These are phyloP conservation scores for Stromatinia cepivora DNA, from an alignment of 2,329 filamentous ascomycete species.

Conservation along the genomic window DNA sequence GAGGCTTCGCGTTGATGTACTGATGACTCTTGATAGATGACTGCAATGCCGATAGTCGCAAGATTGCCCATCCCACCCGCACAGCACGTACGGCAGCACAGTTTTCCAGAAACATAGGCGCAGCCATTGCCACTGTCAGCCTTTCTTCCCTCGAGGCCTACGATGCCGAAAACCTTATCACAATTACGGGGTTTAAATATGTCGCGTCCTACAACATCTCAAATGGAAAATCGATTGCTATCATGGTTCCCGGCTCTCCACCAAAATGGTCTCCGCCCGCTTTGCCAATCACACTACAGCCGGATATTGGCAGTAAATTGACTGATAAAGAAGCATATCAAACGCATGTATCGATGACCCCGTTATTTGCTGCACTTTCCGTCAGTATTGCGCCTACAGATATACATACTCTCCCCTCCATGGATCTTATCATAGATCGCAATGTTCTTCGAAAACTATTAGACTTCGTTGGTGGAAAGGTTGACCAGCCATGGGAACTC, in stretches of 20 bases:
- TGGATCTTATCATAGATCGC: conserved; percentile 39
- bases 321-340: conserved; percentile 40
- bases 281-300: conserved; percentile 30
- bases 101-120: conserved; percentile 17
- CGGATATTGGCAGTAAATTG: conserved; percentile 30
- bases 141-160: neutral
- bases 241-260: conserved; percentile 33
- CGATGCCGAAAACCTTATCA: neutral
- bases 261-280: conserved; percentile 25
- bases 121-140: neutral
- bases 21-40: neutral
- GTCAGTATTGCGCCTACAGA: conserved; percentile 27
- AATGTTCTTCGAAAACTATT: conserved; percentile 39
- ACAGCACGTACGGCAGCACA: too few species aligned
- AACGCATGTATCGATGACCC: conserved; percentile 36
- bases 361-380: conserved; percentile 36
- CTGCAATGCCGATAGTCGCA: too few species aligned
- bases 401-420: conserved; percentile 31
- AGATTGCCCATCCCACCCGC: neutral
- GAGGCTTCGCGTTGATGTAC: neutral
- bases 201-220: conserved; percentile 35
- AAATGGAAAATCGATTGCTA: conserved; percentile 25
- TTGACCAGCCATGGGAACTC: conserved; percentile 38
- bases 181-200: conserved; percentile 27
- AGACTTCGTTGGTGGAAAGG: conserved; percentile 35